A percentile compares a stretch with the other conserved stretches of the same genome.
Conservation (phyloP, 2,329 filamentous ascomycete genomes). For the Huntiella moniliformis region DNA sequence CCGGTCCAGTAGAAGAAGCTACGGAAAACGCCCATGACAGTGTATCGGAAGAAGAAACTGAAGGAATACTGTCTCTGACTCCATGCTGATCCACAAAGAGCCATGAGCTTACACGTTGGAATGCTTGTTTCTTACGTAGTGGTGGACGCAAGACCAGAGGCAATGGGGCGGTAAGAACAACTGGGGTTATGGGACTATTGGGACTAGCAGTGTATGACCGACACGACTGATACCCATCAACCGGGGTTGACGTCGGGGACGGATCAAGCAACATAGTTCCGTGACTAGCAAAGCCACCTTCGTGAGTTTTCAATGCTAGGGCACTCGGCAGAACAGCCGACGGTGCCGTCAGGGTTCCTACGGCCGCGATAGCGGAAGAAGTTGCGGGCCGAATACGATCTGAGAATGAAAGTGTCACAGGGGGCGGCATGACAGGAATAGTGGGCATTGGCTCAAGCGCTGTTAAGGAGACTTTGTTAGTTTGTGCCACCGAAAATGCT, state of each 20-base stretch:
- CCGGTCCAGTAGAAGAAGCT: not conserved
- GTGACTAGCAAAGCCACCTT: not conserved
- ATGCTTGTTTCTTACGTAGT: slow-evolving; percentile 47
- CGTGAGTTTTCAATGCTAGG: not conserved
- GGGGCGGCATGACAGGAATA: slow-evolving; percentile 39
- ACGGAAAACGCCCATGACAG: slow-evolving; percentile 1
- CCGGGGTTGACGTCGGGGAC: not conserved
- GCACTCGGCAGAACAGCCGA: not conserved
- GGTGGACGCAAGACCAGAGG: slow-evolving; percentile 41
- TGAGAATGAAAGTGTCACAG: slow-evolving; percentile 37
- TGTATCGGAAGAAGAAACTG: not conserved
- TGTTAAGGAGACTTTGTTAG: slow-evolving; percentile 12
- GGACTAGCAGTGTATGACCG: slow-evolving; percentile 1
- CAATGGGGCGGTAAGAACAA: slow-evolving; percentile 33
- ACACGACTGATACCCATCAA: not conserved
- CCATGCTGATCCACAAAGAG: slow-evolving; percentile 26
- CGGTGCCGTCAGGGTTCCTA: slow-evolving; percentile 16
- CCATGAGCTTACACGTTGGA: slow-evolving; percentile 42
- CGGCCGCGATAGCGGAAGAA: slow-evolving; percentile 18
- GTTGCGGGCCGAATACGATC: slow-evolving; percentile 28
- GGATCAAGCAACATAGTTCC: not conserved
- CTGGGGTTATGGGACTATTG: slow-evolving; percentile 6
- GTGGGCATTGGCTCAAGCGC: slow-evolving; percentile 34
- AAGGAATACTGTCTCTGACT: not conserved
- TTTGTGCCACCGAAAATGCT: not conserved